Base-by-base conservation (phyloP, 2,329 filamentous ascomycete species). In the Grosmannia clavigera region DNA sequence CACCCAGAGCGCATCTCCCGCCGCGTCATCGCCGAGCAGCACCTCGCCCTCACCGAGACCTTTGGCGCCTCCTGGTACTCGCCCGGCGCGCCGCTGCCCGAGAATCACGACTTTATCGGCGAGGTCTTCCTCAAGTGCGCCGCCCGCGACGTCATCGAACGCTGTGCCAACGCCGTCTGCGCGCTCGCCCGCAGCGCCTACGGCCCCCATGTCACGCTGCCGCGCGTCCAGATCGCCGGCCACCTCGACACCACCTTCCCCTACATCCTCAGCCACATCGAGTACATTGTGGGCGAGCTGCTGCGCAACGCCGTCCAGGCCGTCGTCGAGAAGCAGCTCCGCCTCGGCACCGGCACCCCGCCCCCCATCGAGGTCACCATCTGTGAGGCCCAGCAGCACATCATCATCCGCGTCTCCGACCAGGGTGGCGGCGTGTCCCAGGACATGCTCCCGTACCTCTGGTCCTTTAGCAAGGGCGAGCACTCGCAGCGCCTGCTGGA, bases 281-380 rank as follows among this genome's bases (percentile, higher is more conserved):
- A 99, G 74, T 99, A 99, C 73, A 96, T 99, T 67, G 83, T 99
- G 61, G 92, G 94, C 58, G 94, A 99, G 75, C 84, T 99, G 27
- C 79, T 99, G 29, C 86, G 94, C 46, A 99, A 99, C 74, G 95
- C 90, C 0, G 89, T 99, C 19, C 92, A 97, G 73, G 92, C 92
- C 25, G 85, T 94, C 46, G 86, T 95, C 62, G 92, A 96, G 69
- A 82, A 83, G 65, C 83, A 86, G 61, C 75, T 78, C 58, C 72
- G 66, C 50, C 33, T n/a, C 33, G 27, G 56, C 43, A 25, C 43
- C 22, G 16, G 2, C 43, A 67, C 19, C 62, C 87, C 89, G 1
- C 90, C 90, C 0, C 90, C 92, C 1, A 94, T 99, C 65, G 89
- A 96, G 68, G 89, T 99, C 27, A 86, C 95, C 60, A 88, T 99